Evolutionary conservation across 2,329 filamentous ascomycete genomes (phyloP), one percentile per base, ranked within the genome.

Genomic region (Fusarium nurragi): DNA sequence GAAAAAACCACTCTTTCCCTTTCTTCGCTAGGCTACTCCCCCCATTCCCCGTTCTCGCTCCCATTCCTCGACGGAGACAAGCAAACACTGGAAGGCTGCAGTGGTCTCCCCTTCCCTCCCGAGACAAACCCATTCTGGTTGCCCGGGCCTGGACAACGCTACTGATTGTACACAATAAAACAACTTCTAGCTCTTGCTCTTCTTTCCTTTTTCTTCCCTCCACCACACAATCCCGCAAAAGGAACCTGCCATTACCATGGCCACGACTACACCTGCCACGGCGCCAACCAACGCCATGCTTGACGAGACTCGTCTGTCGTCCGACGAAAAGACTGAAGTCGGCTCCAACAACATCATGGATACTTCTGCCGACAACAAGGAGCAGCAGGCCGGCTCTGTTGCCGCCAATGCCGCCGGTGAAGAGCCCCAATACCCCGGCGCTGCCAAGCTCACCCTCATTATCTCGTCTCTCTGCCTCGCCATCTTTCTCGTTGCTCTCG

Each of bases 401-500:
- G n/a, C 26, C 36, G 10, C 2, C 26, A 59, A 62, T 23, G 30
- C 43, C 23, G 43, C 32, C 7, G 36, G 38, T 4, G 28, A 54
- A 14, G 43, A 64, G 22, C 59, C 65, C 18, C 54, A 71, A 38
- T 83, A 84, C 65, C 81, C 81, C 1, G 66, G 70, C 21, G 78
- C 78, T 37, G 46, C 76, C 21, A 79, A 76, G 65, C 75, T 81
- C 6, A 23, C 73, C 18, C 72, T 82, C 39, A 79, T 83, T 49
- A 77, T 83, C 56, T 43, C 64, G 6, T 79, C 80, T 5, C 77
- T 84, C 52, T 81, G 79, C 57, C 71, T 84, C 14, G 73, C 79
- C 54, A 75, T 83, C 55, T 83, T 84, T 70, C 77, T 84, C 36
- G 80, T 84, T 40, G 81, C 82, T 4, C 76, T 84, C 12, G 81